phyloP scores from a whole-genome alignment of 2,329 filamentous ascomycete genomes.

The Fusarium odoratissimum region DNA sequence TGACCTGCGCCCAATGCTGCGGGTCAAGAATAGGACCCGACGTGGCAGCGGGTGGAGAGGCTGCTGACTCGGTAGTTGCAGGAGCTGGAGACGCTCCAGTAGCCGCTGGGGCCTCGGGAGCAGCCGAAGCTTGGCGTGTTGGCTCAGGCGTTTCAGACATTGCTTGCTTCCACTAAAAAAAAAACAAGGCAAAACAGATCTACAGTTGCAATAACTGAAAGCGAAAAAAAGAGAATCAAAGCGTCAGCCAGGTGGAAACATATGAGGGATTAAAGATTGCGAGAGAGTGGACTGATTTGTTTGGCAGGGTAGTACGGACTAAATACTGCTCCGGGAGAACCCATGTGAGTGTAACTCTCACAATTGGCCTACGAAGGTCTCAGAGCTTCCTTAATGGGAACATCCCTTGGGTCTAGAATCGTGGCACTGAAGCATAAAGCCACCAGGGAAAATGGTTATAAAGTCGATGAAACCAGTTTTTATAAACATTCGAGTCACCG shows the following conservation, averaged over 20 bases:
- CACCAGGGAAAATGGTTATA: accelerated
- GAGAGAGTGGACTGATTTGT: background rate
- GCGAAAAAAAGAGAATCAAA: background rate
- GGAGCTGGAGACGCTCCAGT: background rate
- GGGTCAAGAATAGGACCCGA: conserved; percentile 25
- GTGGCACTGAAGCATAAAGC: accelerated
- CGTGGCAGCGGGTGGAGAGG: background rate
- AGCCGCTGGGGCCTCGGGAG: background rate
- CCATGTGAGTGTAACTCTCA: background rate
- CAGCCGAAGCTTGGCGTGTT: background rate
- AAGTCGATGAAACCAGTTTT: accelerated
- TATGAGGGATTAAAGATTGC: background rate
- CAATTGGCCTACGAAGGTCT: background rate
- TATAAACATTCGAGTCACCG: accelerated
- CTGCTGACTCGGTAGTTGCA: background rate
- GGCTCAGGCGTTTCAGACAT: background rate
- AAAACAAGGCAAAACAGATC: background rate
- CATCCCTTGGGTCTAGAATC: background rate
- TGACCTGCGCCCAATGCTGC: conserved; percentile 35
- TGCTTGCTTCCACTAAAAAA: background rate
- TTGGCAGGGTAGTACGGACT: background rate
- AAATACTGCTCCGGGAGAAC: background rate
- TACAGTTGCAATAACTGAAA: background rate
- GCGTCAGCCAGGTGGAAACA: background rate
- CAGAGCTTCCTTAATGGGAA: background rate